Conservation (phyloP, 2,329 filamentous ascomycete species). For the Sclerotiophoma versabilis region DNA sequence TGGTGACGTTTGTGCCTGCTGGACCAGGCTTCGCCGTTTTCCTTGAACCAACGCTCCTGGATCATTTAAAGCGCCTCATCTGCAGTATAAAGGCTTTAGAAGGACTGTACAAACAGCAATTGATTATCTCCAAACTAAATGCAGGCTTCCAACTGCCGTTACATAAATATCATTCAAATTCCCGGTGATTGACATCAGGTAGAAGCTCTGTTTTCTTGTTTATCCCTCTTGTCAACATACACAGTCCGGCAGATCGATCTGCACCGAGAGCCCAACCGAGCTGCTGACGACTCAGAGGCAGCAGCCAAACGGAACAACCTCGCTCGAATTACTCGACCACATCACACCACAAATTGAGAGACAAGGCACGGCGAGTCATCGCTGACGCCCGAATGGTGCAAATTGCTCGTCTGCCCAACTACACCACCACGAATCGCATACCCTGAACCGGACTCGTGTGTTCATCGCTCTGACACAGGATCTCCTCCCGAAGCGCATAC, state of each 20-base stretch:
- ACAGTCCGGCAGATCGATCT: slow-evolving; percentile 5
- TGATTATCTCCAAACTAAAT: slow-evolving; percentile 16
- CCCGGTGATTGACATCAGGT: slow-evolving; percentile 1
- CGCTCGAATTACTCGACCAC: slow-evolving; percentile 17
- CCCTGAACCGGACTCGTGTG: not conserved
- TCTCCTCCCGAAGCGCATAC: not conserved
- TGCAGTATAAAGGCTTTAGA: slow-evolving; percentile 32
- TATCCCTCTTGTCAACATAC: not conserved
- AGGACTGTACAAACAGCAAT: slow-evolving; percentile 27
- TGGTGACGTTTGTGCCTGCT: slow-evolving; percentile 29
- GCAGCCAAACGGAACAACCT: slow-evolving; percentile 1
- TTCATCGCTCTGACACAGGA: not conserved
- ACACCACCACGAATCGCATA: not conserved
- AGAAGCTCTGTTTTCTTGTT: slow-evolving; percentile 10
- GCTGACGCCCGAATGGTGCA: not conserved
- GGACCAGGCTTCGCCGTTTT: slow-evolving; percentile 26
- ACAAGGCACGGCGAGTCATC: not conserved
- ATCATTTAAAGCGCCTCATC: slow-evolving; percentile 7
- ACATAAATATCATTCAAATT: not conserved
- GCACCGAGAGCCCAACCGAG: not conserved
- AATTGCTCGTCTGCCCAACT: not conserved
- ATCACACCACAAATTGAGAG: slow-evolving; percentile 7
- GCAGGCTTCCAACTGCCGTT: not conserved
- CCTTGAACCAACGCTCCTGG: not conserved
- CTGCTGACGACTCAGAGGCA: slow-evolving; percentile 10